Evolutionary conservation across 768 basidiomycete genomes (phyloP).

Genomic region (Tubosaeta sp.): DNA sequence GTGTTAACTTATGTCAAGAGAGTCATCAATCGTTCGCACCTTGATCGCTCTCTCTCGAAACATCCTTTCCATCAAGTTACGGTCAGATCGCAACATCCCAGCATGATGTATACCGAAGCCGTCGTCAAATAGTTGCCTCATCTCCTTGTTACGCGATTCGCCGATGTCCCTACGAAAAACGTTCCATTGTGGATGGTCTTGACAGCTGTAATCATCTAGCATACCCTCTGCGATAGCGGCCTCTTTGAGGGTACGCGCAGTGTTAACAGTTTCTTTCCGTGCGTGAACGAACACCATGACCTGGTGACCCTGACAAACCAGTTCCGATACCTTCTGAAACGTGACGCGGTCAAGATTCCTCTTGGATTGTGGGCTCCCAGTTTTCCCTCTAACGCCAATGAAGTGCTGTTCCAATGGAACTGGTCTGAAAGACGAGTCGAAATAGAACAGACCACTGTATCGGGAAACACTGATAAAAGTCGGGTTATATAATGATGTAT

Average conservation of each 20-base stretch:
- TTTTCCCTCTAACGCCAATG: slow-evolving; percentile 87
- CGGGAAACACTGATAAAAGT: slow-evolving; percentile 66
- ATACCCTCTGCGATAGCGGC: slow-evolving; percentile 66
- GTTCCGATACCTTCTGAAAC: slow-evolving; percentile 84
- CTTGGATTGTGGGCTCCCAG: slow-evolving; percentile 64
- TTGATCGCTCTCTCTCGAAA: slow-evolving; percentile 91
- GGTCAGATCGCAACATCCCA: slow-evolving; percentile 91
- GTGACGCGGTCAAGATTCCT: slow-evolving; percentile 86
- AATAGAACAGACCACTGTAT: slow-evolving; percentile 88
- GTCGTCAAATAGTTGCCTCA: slow-evolving; percentile 87
- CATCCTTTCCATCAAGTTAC: slow-evolving; percentile 93
- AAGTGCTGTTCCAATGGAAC: slow-evolving; percentile 98
- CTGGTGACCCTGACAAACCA: slow-evolving; percentile 91
- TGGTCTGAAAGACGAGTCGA: slow-evolving; percentile 95
- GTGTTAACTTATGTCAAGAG: background rate
- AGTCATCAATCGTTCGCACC: slow-evolving; percentile 38
- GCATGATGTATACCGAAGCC: slow-evolving; percentile 99
- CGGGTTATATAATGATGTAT: slow-evolving; percentile 1
- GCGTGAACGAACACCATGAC: slow-evolving; percentile 99
- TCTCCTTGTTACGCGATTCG: slow-evolving; percentile 88
- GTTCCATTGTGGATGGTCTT: slow-evolving; percentile 75
- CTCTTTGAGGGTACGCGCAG: slow-evolving; percentile 77
- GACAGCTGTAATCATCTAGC: slow-evolving; percentile 73
- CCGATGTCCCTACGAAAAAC: slow-evolving; percentile 74
- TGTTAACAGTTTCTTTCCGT: slow-evolving; percentile 95